Conservation (phyloP, 2,329 filamentous ascomycete genomes). For the Chaetomiaceae sp. region DNA sequence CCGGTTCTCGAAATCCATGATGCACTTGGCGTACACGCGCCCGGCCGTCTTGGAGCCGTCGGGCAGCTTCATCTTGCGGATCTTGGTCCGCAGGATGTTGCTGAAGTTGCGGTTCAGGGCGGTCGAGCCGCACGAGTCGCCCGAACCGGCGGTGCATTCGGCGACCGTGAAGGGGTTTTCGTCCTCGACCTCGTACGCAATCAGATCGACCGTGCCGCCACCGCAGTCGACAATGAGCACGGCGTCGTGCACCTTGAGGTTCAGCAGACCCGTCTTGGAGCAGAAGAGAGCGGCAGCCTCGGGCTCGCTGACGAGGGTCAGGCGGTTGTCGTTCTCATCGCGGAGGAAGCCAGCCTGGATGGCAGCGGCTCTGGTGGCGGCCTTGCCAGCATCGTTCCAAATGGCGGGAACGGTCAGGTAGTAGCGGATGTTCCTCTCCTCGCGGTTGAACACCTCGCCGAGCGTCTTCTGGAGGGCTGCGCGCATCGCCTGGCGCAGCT, state of each 20-base stretch:
- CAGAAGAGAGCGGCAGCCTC: constrained; percentile 97
- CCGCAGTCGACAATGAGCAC: constrained; percentile 97
- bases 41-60: constrained; percentile 97
- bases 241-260: constrained; percentile 97
- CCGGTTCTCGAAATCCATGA: constrained; percentile 99
- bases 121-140: constrained; percentile 97
- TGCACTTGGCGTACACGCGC: constrained; percentile 97
- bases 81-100: constrained; percentile 96
- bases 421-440: constrained; percentile 96
- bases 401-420: constrained; percentile 98
- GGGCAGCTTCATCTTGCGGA: constrained; percentile 97
- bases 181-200: constrained; percentile 97
- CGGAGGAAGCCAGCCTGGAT: constrained; percentile 96
- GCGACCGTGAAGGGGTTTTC: constrained; percentile 95
- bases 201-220: constrained; percentile 97
- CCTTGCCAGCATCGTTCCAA: constrained; percentile 98
- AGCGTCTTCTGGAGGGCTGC: constrained; percentile 93
- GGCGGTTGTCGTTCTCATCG: constrained; percentile 94
- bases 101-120: constrained; percentile 97
- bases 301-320: constrained; percentile 92
- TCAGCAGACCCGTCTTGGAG: constrained; percentile 91
- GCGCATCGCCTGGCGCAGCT: constrained; percentile 94
- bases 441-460: constrained; percentile 94
- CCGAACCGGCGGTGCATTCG: constrained; percentile 94
- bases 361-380: constrained; percentile 88